Percentiles rank a stretch among this genome's conserved stretches.
Evolutionary conservation across 495 filamentous ascomycete genomes (phyloP).

Genomic region (Cladorrhinum samala): DNA sequence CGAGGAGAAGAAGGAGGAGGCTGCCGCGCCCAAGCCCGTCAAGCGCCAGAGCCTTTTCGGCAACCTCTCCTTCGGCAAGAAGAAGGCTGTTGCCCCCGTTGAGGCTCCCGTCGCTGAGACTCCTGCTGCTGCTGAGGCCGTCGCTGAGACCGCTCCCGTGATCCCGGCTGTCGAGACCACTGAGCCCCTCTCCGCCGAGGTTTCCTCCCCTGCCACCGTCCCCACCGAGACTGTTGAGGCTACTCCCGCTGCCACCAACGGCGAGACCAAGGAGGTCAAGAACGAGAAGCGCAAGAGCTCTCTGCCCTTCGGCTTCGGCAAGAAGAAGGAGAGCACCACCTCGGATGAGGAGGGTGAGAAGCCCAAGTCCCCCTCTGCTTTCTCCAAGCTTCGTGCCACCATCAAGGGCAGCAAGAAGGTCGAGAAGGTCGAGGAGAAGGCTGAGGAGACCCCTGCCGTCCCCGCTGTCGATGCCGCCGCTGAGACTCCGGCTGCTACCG

Average conservation of each 20-base stretch:
- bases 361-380: conserved; percentile 46
- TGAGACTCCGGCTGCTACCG: conserved; percentile 17
- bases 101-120: conserved; percentile 33
- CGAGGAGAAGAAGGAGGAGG: conserved; percentile 31
- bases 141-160: conserved; percentile 50
- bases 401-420: conserved; percentile 41
- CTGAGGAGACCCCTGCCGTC: conserved; percentile 31
- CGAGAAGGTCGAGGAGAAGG: conserved; percentile 39
- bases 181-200: conserved; percentile 46
- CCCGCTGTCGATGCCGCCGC: conserved; percentile 44
- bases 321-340: conserved; percentile 43
- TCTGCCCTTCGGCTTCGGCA: conserved; percentile 49
- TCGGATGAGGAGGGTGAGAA: conserved; percentile 47
- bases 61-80: conserved; percentile 47
- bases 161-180: conserved; percentile 53
- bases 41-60: conserved; percentile 50
- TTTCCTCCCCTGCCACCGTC: conserved; percentile 39
- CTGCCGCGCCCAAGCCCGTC: conserved; percentile 26
- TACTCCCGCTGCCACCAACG: conserved; percentile 37
- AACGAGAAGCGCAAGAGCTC: conserved; percentile 53
- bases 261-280: conserved; percentile 49
- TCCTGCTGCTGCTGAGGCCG: conserved; percentile 37
- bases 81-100: conserved; percentile 43
- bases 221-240: conserved; percentile 39
- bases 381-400: conserved; percentile 54